These are phyloP conservation scores for Skeletonema marinoi DNA, from an alignment of 108 stramenopile species.

Conservation along the genomic window DNA sequence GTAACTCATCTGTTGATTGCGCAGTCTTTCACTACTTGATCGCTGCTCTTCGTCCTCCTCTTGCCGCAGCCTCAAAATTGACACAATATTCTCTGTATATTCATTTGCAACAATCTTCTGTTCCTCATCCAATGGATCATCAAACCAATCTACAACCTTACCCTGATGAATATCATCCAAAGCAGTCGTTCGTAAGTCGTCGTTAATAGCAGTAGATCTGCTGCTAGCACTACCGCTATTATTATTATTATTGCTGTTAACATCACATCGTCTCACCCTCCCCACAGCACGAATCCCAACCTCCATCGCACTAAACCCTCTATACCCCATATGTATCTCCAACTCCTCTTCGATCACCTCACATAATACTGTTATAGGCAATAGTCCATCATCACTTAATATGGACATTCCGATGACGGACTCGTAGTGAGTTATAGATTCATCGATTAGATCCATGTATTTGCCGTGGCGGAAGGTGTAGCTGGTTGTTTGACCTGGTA, in stretches of 20 bases:
- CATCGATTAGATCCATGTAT: slow-evolving; percentile 48
- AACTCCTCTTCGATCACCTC: slow-evolving; percentile 40
- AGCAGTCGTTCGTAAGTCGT: slow-evolving; percentile 3
- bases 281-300: slow-evolving; percentile 38
- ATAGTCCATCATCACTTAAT: slow-evolving; percentile 31
- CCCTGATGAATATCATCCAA: slow-evolving; percentile 28
- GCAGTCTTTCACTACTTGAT: not conserved
- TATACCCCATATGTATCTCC: slow-evolving; percentile 25
- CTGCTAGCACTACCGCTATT: not conserved
- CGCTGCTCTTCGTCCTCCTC: not conserved
- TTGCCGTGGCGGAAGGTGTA: slow-evolving; percentile 37
- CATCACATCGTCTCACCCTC: slow-evolving; percentile 9
- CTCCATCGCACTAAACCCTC: slow-evolving; percentile 36
- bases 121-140: slow-evolving; percentile 12
- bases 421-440: slow-evolving; percentile 32
- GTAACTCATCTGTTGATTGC: not conserved
- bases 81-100: slow-evolving; percentile 18
- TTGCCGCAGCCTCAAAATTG: slow-evolving; percentile 12
- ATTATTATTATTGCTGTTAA: not conserved
- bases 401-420: slow-evolving; percentile 36
- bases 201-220: not conserved
- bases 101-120: slow-evolving; percentile 2
- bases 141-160: slow-evolving; percentile 30
- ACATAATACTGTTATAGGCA: slow-evolving; percentile 32
- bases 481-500: slow-evolving; percentile 37